These are phyloP conservation scores for Cetradonia linearis DNA, from an alignment of 495 filamentous ascomycete species.

Conservation along the genomic window DNA sequence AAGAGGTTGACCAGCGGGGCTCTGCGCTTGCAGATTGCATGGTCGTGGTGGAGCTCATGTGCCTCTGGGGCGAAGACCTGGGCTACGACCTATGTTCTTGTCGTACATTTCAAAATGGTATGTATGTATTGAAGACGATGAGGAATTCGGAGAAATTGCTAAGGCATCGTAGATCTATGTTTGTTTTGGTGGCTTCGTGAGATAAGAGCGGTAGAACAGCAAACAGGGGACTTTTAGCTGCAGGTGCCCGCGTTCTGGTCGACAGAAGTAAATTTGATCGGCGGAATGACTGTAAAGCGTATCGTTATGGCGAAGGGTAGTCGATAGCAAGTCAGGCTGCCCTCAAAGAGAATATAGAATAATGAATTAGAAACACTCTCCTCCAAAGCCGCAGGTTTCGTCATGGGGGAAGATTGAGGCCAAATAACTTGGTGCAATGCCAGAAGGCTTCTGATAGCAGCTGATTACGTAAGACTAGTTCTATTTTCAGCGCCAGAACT, in stretches of 20 bases:
- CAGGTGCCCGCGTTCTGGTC: conserved; percentile 8
- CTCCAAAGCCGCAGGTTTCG: background rate
- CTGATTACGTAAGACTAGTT: conserved; percentile 1
- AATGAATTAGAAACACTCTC: background rate
- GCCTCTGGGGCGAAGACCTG: conserved; percentile 1
- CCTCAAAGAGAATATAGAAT: background rate
- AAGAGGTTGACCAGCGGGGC: conserved; percentile 23
- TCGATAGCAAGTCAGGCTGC: background rate
- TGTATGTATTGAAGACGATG: background rate
- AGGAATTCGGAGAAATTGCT: background rate
- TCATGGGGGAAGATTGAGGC: background rate
- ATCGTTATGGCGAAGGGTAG: background rate
- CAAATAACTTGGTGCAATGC: background rate
- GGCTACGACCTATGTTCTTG: conserved; percentile 1
- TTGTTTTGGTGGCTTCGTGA: conserved; percentile 8
- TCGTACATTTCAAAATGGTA: background rate
- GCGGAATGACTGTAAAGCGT: background rate
- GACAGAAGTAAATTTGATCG: conserved; percentile 11
- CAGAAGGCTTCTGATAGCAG: background rate
- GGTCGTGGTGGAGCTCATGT: conserved; percentile 14
- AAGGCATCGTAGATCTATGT: background rate
- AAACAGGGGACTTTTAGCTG: conserved; percentile 8
- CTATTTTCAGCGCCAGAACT: background rate
- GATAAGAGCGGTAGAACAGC: conserved; percentile 11
- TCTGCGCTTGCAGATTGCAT: conserved; percentile 23